Percentiles rank a stretch among this genome's conserved stretches.
Conservation (phyloP, 176 grass and related monocot species). For the Eragrostis nindensis region DNA sequence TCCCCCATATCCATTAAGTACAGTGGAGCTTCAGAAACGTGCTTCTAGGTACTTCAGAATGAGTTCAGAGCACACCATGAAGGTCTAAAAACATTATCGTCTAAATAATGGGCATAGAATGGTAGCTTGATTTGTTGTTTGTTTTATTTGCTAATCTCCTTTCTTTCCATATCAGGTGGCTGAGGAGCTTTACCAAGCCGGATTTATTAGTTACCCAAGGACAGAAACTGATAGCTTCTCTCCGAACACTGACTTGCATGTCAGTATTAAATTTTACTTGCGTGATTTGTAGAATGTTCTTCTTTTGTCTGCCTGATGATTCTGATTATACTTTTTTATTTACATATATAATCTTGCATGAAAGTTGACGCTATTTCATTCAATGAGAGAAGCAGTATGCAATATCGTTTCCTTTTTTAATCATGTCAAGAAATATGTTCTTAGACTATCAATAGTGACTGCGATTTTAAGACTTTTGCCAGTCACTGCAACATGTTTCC, state of each 20-base stretch:
- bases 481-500: constrained; percentile 7
- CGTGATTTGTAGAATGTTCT: constrained; percentile 24
- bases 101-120: constrained; percentile 14
- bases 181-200: constrained; percentile 90
- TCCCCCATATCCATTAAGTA: constrained; percentile 94
- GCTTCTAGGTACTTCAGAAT: constrained; percentile 98
- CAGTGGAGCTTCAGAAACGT: constrained; percentile 94
- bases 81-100: constrained; percentile 53
- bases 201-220: constrained; percentile 98
- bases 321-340: constrained; percentile 7
- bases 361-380: constrained; percentile 22
- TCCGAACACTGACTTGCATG: constrained; percentile 85
- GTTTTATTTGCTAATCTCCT: constrained; percentile 37
- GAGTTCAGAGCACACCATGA: constrained; percentile 96
- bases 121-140: constrained; percentile 20
- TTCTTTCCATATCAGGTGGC: constrained; percentile 66
- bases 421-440: constrained; percentile 14
- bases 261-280: constrained; percentile 51
- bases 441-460: constrained; percentile 12
- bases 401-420: constrained; percentile 1
- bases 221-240: constrained; percentile 97
- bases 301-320: constrained; percentile 34
- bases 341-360: neutral
- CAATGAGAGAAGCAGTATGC: neutral
- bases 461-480: constrained; percentile 1